Base-by-base conservation (phyloP, 345 rosid species). In the Hibiscus mutabilis region DNA sequence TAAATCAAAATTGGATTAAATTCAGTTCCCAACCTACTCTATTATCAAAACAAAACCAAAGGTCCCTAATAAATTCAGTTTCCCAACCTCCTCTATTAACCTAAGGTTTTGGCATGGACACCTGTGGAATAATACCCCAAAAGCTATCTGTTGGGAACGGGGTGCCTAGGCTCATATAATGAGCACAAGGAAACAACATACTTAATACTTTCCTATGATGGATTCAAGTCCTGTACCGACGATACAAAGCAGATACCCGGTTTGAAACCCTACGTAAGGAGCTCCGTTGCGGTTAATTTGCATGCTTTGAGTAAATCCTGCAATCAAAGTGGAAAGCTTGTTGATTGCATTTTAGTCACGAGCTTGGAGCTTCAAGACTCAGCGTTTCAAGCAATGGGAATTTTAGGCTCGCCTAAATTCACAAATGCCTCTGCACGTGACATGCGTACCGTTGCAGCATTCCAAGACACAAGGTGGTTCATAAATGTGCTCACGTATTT, bases 381-480 rank as follows among this genome's bases (percentile, higher is more conserved):
- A 16, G 16, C 37, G 16, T 31, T 82, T 83, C 78, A 93, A 31
- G 96, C 98, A 16, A 91, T 27, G 0, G 98, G 97, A 74, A 93
- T 89, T 60, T 79, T 87, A 11, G 98, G 97, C 78, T 94, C 93
- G 0, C 87, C 87, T 72, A 94, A 82, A 82, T 94, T 94, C 65
- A 91, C 93, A 69, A 91, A 91, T 58, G 96, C 87, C 82, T 88
- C 97, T 0, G 97, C 95, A 56, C 89, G 96, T n/a, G 83, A 88
- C 87, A 94, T 85, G 24, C 97, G 81, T 27, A 80, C 82, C 80
- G 81, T 88, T 49, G 88, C 96, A 12, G 84, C 83, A 49, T 88
- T 80, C 98, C 98, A 91, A 2, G 98, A 94, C 40, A 94, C 91
- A 29, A 94, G 96, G 71, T 94, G 88, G 79, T 90, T 77, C 89